phyloP scores from a whole-genome alignment of 202 grass and related monocot species.

The Setaria italica region DNA sequence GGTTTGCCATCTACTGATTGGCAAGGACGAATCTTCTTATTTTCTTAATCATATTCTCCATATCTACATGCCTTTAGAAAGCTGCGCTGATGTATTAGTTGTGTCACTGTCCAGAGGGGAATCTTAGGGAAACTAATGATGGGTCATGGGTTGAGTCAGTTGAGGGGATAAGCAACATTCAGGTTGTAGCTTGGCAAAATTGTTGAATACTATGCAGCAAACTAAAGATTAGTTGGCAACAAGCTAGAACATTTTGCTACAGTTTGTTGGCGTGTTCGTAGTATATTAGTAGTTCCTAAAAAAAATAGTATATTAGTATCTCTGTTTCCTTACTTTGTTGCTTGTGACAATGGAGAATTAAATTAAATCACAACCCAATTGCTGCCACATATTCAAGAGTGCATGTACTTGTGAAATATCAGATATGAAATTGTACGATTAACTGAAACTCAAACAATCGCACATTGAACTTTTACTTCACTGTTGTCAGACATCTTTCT shows the following conservation, averaged over 20 bases:
- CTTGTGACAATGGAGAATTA: conserved; percentile 17
- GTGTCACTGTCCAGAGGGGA: conserved; percentile 20
- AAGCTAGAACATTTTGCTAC: background rate
- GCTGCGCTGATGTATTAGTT: conserved; percentile 11
- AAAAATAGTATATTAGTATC: too few species aligned
- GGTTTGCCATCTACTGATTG: conserved; percentile 38
- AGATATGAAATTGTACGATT: background rate
- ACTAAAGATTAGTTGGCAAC: conserved; percentile 5
- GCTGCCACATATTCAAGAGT: background rate
- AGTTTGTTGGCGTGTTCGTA: conserved; percentile 9
- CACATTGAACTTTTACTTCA: background rate
- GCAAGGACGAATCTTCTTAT: conserved; percentile 17
- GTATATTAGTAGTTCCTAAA: too few species aligned
- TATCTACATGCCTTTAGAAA: conserved; percentile 21
- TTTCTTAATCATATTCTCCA: conserved; percentile 44
- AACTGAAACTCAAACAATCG: background rate
- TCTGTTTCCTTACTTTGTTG: conserved; percentile 10
- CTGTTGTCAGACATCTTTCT: conserved; percentile 8
- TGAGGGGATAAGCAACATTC: background rate
- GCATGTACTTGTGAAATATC: background rate
- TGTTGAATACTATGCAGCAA: background rate
- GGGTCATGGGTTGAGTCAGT: background rate
- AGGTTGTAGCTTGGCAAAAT: conserved; percentile 20
- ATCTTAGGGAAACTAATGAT: conserved; percentile 39
- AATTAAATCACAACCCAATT: background rate